Percentiles rank a stretch among this genome's conserved stretches.
These are phyloP conservation scores for Microthlaspi erraticum DNA, from an alignment of 345 rosid species.

Conservation along the genomic window DNA sequence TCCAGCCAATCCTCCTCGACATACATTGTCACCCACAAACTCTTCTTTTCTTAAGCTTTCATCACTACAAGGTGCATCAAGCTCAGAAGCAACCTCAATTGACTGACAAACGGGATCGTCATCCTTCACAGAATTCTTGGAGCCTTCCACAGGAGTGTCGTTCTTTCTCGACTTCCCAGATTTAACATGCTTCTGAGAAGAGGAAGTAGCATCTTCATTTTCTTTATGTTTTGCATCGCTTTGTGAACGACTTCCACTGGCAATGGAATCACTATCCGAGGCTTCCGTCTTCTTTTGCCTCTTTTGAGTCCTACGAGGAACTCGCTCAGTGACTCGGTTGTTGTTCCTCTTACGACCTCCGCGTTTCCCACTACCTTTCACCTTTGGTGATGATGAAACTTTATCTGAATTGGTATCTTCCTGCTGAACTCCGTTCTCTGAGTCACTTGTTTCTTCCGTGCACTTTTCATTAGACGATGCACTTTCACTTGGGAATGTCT, in stretches of 20 bases:
- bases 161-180: slow-evolving; percentile 70
- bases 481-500: slow-evolving; percentile 84
- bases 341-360: slow-evolving; percentile 80
- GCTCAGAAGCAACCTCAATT: slow-evolving; percentile 53
- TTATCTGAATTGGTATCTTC: slow-evolving; percentile 54
- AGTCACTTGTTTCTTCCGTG: slow-evolving; percentile 82
- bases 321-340: slow-evolving; percentile 87
- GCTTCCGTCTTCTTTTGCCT: slow-evolving; percentile 76
- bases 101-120: slow-evolving; percentile 49
- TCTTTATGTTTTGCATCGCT: slow-evolving; percentile 67
- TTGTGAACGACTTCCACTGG: slow-evolving; percentile 60
- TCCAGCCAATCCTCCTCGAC: slow-evolving; percentile 57
- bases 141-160: slow-evolving; percentile 47
- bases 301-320: slow-evolving; percentile 74
- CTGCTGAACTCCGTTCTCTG: slow-evolving; percentile 70
- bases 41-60: slow-evolving; percentile 68
- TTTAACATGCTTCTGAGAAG: slow-evolving; percentile 73
- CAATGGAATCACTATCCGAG: slow-evolving; percentile 79
- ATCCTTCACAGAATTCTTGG: slow-evolving; percentile 47
- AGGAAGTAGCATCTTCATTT: slow-evolving; percentile 78
- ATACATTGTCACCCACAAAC: slow-evolving; percentile 62
- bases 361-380: slow-evolving; percentile 63
- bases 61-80: slow-evolving; percentile 52
- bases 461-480: slow-evolving; percentile 91
- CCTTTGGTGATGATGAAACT: slow-evolving; percentile 60